Evolutionary conservation across 2,329 filamentous ascomycete genomes (phyloP), one percentile per base, ranked within the genome.

Genomic region (Fusarium tricinctum): DNA sequence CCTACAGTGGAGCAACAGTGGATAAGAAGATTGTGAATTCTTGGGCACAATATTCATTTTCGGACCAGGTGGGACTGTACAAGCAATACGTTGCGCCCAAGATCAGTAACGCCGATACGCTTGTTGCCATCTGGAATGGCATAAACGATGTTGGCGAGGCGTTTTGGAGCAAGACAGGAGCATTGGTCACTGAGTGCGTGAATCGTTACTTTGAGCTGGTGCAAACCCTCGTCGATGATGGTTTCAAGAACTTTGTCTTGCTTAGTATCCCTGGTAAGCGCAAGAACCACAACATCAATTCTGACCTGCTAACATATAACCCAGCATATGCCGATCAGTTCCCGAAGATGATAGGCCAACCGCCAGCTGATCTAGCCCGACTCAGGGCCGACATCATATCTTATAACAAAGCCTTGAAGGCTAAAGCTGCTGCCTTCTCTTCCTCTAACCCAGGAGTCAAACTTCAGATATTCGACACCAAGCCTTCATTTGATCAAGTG

Each of bases 121-220:
- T 71, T 9, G 57, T 69, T 7, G 62, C 59, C 7, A 62, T 71
- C 22, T 71, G 69, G 69, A 69, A 71, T 7, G 69, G 69, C 1
- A 71, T 71, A 17, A 71, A 71, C 26, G 69, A 71, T 26, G 58
- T 71, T 17, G 69, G 69, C 0, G 66, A 71, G 32, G 52, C 69
- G 0, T 71, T 67, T 26, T 71, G 68, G 69, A 62, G 65, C 12
- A 62, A 55, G 44, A 54, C 55, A 0, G 58, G 43, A 4, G 52
- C 69, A 12, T 68, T 61, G 14, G 51, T 71, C 6, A 46, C 51
- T 6, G 49, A 66, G 48, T 59, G 58, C 13, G 47, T 70, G 4
- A 39, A 67, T 20, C 40, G 67, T 2, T 70, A 70, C 22, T 70
- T 70, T 45, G 66, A 70, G 22, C 66, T 70, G 14, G 17, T 70